These are phyloP conservation scores for Sporisorium scitamineum DNA, from an alignment of 1,284 basidiomycete species.

Conservation along the genomic window DNA sequence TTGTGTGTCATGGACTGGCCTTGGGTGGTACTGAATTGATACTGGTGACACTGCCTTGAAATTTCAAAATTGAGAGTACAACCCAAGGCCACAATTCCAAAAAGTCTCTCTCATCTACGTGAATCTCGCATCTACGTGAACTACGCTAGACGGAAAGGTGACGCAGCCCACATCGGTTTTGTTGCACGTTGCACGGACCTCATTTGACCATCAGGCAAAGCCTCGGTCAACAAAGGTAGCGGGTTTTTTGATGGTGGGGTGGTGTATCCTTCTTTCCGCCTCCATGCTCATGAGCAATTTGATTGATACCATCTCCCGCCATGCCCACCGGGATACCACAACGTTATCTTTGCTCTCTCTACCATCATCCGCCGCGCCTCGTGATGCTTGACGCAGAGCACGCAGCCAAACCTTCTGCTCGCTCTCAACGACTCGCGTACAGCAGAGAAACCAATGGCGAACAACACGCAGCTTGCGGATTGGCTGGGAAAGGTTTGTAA, in stretches of 20 bases:
- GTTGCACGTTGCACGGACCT: too few relatives aligned
- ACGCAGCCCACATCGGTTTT: too few relatives aligned
- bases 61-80: too few relatives aligned
- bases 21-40: too few relatives aligned
- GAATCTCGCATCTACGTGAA: too few relatives aligned
- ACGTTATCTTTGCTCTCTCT: background rate
- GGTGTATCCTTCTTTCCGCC: background rate
- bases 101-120: too few relatives aligned
- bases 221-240: too few relatives aligned
- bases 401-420: background rate
- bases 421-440: background rate
- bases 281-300: background rate
- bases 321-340: background rate
- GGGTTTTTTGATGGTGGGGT: background rate
- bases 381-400: background rate
- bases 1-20: too few relatives aligned
- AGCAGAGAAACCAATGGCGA: background rate
- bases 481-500: conserved; percentile 4
- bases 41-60: too few relatives aligned
- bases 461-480: background rate
- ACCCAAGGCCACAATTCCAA: too few relatives aligned
- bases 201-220: background rate
- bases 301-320: background rate
- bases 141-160: too few relatives aligned
- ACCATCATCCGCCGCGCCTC: background rate